Percentiles rank a stretch among this genome's conserved stretches.
phyloP scores from a whole-genome alignment of 306 rosid species.

The Rosa rugosa region DNA sequence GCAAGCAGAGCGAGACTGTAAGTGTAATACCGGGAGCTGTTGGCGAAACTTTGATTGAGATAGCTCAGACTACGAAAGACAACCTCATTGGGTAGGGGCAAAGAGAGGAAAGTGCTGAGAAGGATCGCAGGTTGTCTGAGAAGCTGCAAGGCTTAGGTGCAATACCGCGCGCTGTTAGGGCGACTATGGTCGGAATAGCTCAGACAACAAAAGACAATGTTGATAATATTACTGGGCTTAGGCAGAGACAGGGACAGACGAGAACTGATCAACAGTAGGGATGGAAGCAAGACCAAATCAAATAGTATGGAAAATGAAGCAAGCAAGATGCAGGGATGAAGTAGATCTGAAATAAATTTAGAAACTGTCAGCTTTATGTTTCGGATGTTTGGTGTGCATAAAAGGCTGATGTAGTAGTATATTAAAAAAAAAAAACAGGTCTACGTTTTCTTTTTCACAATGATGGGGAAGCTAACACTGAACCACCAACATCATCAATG shows the following conservation, averaged over 20 bases:
- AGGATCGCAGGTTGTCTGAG: background rate
- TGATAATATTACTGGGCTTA: slow-evolving; percentile 19
- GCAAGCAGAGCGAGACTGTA: background rate
- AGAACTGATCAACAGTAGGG: background rate
- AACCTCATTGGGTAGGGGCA: slow-evolving; percentile 46
- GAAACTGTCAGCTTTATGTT: background rate
- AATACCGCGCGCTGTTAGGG: slow-evolving; percentile 50
- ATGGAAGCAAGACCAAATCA: background rate
- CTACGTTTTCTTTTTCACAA: too few relatives aligned
- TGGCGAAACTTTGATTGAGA: slow-evolving; percentile 64
- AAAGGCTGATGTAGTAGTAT: too few relatives aligned
- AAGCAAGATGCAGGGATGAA: background rate
- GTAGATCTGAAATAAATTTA: background rate
- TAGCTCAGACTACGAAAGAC: slow-evolving; percentile 52
- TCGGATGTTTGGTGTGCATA: background rate
- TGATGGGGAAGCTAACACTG: too few relatives aligned
- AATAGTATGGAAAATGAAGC: background rate
- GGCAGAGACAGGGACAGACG: slow-evolving; percentile 21
- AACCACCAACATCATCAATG: too few relatives aligned
- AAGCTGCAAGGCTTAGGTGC: background rate
- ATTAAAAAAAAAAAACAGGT: too few relatives aligned
- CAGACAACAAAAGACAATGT: slow-evolving; percentile 51
- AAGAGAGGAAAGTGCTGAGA: background rate
- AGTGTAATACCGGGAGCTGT: slow-evolving; percentile 36
- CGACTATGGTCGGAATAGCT: slow-evolving; percentile 63